These are phyloP conservation scores for Cercospora brassicicola DNA, from an alignment of 2,329 filamentous ascomycete genomes.

Conservation along the genomic window DNA sequence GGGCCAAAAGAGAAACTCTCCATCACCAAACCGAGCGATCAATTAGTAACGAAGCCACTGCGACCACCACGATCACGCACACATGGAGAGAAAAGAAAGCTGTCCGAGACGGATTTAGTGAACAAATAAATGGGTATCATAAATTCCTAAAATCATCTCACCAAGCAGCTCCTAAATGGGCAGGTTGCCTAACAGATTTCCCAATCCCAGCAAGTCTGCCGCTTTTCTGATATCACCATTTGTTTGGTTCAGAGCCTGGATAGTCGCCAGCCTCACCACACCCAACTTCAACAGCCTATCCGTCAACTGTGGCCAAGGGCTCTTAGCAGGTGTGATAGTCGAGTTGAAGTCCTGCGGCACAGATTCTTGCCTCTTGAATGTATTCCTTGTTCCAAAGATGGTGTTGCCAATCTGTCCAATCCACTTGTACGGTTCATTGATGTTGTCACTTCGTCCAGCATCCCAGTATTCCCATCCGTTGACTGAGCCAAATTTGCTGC, in stretches of 20 bases:
- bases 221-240: conserved; percentile 20
- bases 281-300: conserved; percentile 16
- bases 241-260: conserved; percentile 25
- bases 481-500: conserved; percentile 26
- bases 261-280: conserved; percentile 14
- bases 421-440: conserved; percentile 27
- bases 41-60: conserved; percentile 1
- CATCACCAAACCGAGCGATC: background rate
- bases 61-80: conserved; percentile 5
- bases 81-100: conserved; percentile 7
- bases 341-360: conserved; percentile 14
- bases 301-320: conserved; percentile 28
- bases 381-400: conserved; percentile 18
- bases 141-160: background rate
- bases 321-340: conserved; percentile 16
- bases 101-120: background rate
- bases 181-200: background rate
- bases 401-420: conserved; percentile 20
- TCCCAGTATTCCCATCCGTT: conserved; percentile 37
- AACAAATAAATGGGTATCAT: conserved; percentile 6
- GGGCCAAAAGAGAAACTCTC: background rate
- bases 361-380: conserved; percentile 12
- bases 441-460: conserved; percentile 23
- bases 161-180: background rate
- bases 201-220: background rate